Evolutionary conservation across 2,329 filamentous ascomycete genomes (phyloP), one percentile per base, ranked within the genome.

Genomic region (Pestalotiopsis sp.): DNA sequence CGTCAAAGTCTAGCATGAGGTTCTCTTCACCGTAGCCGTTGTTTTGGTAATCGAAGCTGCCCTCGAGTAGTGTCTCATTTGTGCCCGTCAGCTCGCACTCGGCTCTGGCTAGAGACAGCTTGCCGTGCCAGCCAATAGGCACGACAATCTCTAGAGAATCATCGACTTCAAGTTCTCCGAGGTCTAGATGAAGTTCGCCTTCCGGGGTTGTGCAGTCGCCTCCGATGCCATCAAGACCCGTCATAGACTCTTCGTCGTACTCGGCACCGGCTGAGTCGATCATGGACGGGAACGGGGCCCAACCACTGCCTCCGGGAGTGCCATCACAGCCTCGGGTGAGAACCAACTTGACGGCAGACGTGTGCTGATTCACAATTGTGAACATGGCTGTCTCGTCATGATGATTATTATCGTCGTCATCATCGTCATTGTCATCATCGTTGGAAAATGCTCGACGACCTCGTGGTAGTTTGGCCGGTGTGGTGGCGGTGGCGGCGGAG

Each of bases 51-150:
- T 12, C n/a, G 25, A 49, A 64, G 39, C 61, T 64, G 36, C 61
- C 61, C 20, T 64, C 61, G 61, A 64, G 61, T 3, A 64, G 61
- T 17, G 61, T 64, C 38, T 64, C 61, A 39, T 4, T 45, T 20
- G 13, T 38, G 11, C 61, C 61, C 14, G 61, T 49, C n/a, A 64
- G 3, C 11, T 23, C 6, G 36, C 23, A 64, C 20, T 49, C 39
- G 38, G 61, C 61, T 25, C 17, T 20, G 7, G n/a, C 41, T 12
- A 64, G 11, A 14, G 61, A 64, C 12, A 64, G 12, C 20, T 64
- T 64, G 38, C 61, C 61, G 25, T 64, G 61, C 38, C 41, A 64
- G 20, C 61, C 61, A 9, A 20, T 12, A 9, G 61, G 61, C 2
- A 64, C 39, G 13, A 45, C 20, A 41, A 64, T 49, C 2, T 20